These are phyloP conservation scores for Stygiomarasmius scandens DNA, from an alignment of 1,284 basidiomycete species.

Conservation along the genomic window DNA sequence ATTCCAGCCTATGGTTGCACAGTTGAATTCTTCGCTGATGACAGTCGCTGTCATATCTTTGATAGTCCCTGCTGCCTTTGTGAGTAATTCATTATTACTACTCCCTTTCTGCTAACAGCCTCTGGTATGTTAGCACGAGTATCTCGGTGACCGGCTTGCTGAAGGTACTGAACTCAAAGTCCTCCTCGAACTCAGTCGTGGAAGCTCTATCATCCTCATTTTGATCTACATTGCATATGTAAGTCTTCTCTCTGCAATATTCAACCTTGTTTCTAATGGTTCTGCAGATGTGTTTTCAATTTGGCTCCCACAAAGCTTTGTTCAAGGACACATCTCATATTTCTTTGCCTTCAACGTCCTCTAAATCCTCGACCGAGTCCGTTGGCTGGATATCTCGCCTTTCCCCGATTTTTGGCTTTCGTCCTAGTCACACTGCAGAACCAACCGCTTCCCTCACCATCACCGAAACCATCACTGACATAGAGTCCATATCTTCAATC, in stretches of 20 bases:
- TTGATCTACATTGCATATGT: constrained; percentile 45
- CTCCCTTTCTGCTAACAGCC: not conserved
- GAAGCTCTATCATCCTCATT: constrained; percentile 57
- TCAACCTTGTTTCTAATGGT: not conserved
- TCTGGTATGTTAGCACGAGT: constrained; percentile 35
- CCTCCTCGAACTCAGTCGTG: constrained; percentile 45
- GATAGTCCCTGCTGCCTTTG: constrained; percentile 65
- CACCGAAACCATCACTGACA: not conserved
- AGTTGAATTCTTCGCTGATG: constrained; percentile 65
- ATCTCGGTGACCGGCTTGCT: constrained; percentile 37
- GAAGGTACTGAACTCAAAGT: constrained; percentile 38
- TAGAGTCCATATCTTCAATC: constrained; percentile 15
- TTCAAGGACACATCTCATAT: constrained; percentile 48
- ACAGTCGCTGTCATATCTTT: constrained; percentile 61
- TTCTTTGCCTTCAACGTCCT: constrained; percentile 22
- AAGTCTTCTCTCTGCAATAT: constrained; percentile 15
- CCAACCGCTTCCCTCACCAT: constrained; percentile 29
- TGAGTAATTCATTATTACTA: constrained; percentile 30
- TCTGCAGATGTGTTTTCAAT: constrained; percentile 51
- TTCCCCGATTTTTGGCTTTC: too few relatives aligned
- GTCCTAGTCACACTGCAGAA: constrained; percentile 24
- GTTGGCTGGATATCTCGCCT: not conserved
- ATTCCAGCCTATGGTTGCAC: constrained; percentile 63
- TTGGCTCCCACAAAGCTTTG: constrained; percentile 64
- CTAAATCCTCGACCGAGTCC: constrained; percentile 20